Conservation (phyloP, 768 basidiomycete species). For the Butyriboletus loyo region DNA sequence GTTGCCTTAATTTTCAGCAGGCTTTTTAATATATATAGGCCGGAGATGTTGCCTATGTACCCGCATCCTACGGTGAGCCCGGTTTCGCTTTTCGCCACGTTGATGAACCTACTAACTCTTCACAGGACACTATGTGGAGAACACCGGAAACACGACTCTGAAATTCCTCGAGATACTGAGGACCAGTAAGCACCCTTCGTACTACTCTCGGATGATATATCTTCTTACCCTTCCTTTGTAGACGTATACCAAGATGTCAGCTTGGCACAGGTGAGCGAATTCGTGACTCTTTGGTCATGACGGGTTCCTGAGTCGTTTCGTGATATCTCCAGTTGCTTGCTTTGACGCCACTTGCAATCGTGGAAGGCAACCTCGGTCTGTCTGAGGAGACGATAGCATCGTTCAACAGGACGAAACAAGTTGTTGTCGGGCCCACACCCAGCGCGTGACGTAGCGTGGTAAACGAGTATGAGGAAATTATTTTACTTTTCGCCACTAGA, state of each 20-base stretch:
- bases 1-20: background rate
- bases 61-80: slow-evolving; percentile 11
- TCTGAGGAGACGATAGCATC: slow-evolving; percentile 35
- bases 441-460: background rate
- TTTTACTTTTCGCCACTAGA: background rate
- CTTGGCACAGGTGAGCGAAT: slow-evolving; percentile 41
- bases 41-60: slow-evolving; percentile 23
- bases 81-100: background rate
- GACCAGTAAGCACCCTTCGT: slow-evolving; percentile 26
- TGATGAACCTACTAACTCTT: background rate
- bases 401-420: slow-evolving; percentile 39
- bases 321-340: slow-evolving; percentile 39
- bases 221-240: background rate
- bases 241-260: slow-evolving; percentile 36
- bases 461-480: background rate
- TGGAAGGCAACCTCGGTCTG: slow-evolving; percentile 43
- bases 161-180: slow-evolving; percentile 49
- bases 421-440: slow-evolving; percentile 31
- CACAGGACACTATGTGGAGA: slow-evolving; percentile 53
- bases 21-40: background rate
- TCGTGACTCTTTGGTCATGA: background rate
- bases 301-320: background rate
- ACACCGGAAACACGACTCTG: slow-evolving; percentile 48
- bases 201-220: background rate
- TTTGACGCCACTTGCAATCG: slow-evolving; percentile 44